These are phyloP conservation scores for Prunus mira DNA, from an alignment of 306 rosid species.

Conservation along the genomic window DNA sequence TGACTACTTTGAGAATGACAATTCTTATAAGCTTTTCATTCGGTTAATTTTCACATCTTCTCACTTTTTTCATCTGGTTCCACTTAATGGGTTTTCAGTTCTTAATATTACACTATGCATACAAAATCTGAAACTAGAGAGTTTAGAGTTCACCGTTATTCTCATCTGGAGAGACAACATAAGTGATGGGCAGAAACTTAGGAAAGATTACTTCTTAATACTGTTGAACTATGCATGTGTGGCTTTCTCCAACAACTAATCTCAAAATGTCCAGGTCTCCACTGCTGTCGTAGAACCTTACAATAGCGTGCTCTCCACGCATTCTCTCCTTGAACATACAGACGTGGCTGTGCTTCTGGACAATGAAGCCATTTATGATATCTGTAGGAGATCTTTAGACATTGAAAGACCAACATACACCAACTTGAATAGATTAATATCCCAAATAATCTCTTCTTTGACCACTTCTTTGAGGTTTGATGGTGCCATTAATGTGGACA, in stretches of 20 bases:
- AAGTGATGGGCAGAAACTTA: not conserved
- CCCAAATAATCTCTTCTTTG: slow-evolving; percentile 65
- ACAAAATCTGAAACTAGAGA: not conserved
- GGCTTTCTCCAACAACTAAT: not conserved
- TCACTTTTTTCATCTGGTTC: no score
- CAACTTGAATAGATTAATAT: slow-evolving; percentile 69
- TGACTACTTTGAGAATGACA: not conserved
- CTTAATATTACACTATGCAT: not conserved
- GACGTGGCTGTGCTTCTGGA: slow-evolving; percentile 73
- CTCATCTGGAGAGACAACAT: not conserved
- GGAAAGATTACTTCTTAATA: not conserved
- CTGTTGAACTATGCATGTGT: not conserved
- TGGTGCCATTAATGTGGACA: slow-evolving; percentile 76
- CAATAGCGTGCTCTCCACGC: slow-evolving; percentile 71
- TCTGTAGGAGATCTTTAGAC: slow-evolving; percentile 71
- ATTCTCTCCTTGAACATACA: slow-evolving; percentile 67
- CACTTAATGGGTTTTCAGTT: not conserved
- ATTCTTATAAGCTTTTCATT: no score
- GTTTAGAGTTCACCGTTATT: not conserved
- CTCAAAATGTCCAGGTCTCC: slow-evolving; percentile 49
- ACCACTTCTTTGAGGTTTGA: slow-evolving; percentile 86
- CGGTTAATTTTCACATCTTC: no score
- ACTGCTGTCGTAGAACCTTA: slow-evolving; percentile 88
- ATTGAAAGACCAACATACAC: slow-evolving; percentile 68
- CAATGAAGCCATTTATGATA: slow-evolving; percentile 78